Evolutionary conservation across 495 filamentous ascomycete species (phyloP).

Genomic region (Astrothelium subdiscretum): DNA sequence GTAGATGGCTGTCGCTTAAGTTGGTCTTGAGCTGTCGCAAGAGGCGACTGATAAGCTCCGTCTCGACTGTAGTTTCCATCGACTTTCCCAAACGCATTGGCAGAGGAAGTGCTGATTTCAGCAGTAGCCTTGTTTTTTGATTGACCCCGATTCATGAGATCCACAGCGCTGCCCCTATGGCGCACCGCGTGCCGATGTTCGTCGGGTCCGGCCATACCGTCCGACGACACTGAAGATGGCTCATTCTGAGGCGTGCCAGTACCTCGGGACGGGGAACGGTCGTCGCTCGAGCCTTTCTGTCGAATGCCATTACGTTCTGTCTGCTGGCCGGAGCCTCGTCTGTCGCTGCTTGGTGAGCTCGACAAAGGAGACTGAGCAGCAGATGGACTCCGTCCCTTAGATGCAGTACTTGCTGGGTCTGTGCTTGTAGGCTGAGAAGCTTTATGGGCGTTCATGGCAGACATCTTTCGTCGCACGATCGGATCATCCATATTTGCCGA

Average conservation of each 20-base stretch:
- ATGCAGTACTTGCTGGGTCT: background rate
- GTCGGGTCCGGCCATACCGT: background rate
- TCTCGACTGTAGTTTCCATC: constrained; percentile 48
- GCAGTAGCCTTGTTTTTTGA: constrained; percentile 60
- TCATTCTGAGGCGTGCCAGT: background rate
- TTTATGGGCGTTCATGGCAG: constrained; percentile 37
- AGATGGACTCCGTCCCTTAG: background rate
- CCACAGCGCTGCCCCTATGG: constrained; percentile 71
- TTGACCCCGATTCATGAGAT: constrained; percentile 67
- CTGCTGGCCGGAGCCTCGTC: background rate
- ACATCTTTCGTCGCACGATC: constrained; percentile 44
- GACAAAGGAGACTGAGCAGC: background rate
- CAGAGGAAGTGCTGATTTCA: constrained; percentile 72
- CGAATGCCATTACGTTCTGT: background rate
- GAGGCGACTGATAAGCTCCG: constrained; percentile 19
- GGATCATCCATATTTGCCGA: constrained; percentile 66
- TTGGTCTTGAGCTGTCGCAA: constrained; percentile 16
- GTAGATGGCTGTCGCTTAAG: constrained; percentile 22
- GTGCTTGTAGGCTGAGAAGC: background rate
- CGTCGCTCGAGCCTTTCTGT: background rate
- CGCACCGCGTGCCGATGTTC: constrained; percentile 19
- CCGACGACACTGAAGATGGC: background rate
- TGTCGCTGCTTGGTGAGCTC: background rate
- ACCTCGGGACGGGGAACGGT: background rate
- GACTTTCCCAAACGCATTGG: constrained; percentile 76